Percentiles rank a stretch among this genome's conserved stretches.
Evolutionary conservation across 495 filamentous ascomycete species (phyloP).

Genomic region (Penicillium waksmanii): DNA sequence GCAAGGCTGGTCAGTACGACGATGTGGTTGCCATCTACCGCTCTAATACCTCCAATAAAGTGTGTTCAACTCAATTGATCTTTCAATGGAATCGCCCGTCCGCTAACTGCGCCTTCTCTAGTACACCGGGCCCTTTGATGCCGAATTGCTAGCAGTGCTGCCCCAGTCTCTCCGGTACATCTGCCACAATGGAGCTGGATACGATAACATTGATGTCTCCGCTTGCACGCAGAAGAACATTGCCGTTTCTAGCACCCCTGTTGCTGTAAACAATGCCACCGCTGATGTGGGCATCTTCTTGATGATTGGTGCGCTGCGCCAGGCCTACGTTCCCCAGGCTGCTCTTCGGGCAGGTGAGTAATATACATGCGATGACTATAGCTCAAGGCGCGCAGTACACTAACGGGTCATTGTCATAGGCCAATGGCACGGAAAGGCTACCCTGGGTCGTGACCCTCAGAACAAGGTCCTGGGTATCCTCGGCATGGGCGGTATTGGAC

Average conservation of each 20-base stretch:
- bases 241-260: slow-evolving; percentile 67
- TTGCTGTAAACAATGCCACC: slow-evolving; percentile 70
- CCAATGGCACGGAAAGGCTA: slow-evolving; percentile 55
- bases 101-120: slow-evolving; percentile 24
- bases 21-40: slow-evolving; percentile 62
- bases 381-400: not conserved
- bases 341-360: slow-evolving; percentile 62
- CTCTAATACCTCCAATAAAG: slow-evolving; percentile 61
- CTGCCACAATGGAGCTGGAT: slow-evolving; percentile 85
- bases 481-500: slow-evolving; percentile 85
- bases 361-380: not conserved
- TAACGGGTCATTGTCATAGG: slow-evolving; percentile 28
- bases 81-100: not conserved
- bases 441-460: slow-evolving; percentile 67
- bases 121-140: slow-evolving; percentile 64
- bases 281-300: slow-evolving; percentile 75
- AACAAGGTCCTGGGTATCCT: slow-evolving; percentile 77
- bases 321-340: slow-evolving; percentile 63
- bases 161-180: slow-evolving; percentile 75
- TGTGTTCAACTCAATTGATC: slow-evolving; percentile 23
- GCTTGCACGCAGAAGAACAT: slow-evolving; percentile 67
- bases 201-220: slow-evolving; percentile 77
- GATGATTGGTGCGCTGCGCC: slow-evolving; percentile 69
- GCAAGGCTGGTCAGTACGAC: slow-evolving; percentile 57
- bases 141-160: slow-evolving; percentile 59